Evolutionary conservation across 768 basidiomycete species (phyloP), one percentile per base, ranked within the genome.

Genomic region (Amanita jacksonii): DNA sequence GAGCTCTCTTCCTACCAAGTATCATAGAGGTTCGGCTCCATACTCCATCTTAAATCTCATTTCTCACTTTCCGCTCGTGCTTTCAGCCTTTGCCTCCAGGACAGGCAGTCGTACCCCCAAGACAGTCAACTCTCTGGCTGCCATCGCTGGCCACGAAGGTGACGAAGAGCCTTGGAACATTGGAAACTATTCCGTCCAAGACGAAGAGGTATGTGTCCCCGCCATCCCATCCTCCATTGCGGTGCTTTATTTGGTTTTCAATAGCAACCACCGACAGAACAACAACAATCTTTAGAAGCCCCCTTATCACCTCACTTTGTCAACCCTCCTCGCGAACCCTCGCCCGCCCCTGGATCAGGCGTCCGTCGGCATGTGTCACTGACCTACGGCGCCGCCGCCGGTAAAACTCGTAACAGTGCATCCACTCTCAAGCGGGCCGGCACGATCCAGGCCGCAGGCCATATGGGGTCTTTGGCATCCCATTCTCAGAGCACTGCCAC

Each of bases 111-210:
- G 72, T 50, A 82, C 84, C 19, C 81, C 83, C 25, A 79, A 85
- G 47, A 74, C 76, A 18, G 67, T 89, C 62, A 89, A 88, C 55
- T 89, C 85, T 59, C 76, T 91, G 42, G 76, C 83, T 27, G 84
- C 84, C 43, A 90, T 91, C 61, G 79, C 84, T 41, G 86, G 85
- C 32, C 82, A 86, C 54, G 87, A 91, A 53, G 85, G 81, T 52
- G 87, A 88, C 48, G 87, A 91, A 58, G 87, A 89, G 51, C 83
- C 86, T 45, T 91, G 88, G 88, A 84, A 86, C 59, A 66, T 71
- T 33, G 77, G 78, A 31, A 73, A 70, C 25, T 69, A 62, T 63
- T 74, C 58, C 64, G 67, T 61, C 9, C 67, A 76, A 47, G 81
- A 80, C 41, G 84, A 85, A 24, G 83, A 85, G 63, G 86, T 85